These are phyloP conservation scores for Fusarium sp. DNA, from an alignment of 2,329 filamentous ascomycete genomes.

Conservation along the genomic window DNA sequence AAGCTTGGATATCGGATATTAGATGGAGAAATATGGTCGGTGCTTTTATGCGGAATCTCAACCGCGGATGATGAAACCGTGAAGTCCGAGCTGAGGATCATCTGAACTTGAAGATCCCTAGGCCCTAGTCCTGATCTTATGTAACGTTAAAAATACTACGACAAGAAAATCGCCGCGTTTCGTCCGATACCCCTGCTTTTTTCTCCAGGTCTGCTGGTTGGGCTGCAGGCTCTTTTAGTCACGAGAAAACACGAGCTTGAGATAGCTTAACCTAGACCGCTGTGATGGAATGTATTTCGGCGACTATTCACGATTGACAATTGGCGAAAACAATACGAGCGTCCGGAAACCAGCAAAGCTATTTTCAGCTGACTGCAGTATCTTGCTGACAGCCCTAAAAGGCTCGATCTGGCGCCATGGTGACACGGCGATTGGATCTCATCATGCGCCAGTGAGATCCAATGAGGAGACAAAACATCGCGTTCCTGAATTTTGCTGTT, in stretches of 20 bases:
- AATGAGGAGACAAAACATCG: conserved; percentile 18
- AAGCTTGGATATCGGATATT: conserved; percentile 14
- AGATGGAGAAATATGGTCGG: conserved; percentile 18
- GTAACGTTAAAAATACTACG: background rate
- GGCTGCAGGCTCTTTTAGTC: conserved; percentile 28
- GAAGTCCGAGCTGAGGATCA: conserved; percentile 18
- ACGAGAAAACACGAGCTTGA: conserved; percentile 24
- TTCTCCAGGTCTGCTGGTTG: conserved; percentile 14
- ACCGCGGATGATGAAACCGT: background rate
- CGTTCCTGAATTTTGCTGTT: conserved; percentile 14
- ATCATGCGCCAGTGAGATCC: conserved; percentile 29
- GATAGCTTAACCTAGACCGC: conserved; percentile 6
- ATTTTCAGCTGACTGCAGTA: background rate
- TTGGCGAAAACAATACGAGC: conserved; percentile 27
- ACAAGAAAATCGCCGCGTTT: conserved; percentile 29
- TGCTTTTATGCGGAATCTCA: conserved; percentile 23
- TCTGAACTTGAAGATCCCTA: conserved; percentile 23
- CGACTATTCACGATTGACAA: conserved; percentile 36
- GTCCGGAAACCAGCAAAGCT: conserved; percentile 7
- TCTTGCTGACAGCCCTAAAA: conserved; percentile 12
- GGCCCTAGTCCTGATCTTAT: conserved; percentile 16
- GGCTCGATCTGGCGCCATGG: conserved; percentile 23
- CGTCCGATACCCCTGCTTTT: conserved; percentile 17
- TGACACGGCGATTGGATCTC: conserved; percentile 32
- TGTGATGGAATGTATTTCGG: conserved; percentile 17